These are phyloP conservation scores for Tremella yokohamensis DNA, from an alignment of 768 basidiomycete genomes.

Conservation along the genomic window DNA sequence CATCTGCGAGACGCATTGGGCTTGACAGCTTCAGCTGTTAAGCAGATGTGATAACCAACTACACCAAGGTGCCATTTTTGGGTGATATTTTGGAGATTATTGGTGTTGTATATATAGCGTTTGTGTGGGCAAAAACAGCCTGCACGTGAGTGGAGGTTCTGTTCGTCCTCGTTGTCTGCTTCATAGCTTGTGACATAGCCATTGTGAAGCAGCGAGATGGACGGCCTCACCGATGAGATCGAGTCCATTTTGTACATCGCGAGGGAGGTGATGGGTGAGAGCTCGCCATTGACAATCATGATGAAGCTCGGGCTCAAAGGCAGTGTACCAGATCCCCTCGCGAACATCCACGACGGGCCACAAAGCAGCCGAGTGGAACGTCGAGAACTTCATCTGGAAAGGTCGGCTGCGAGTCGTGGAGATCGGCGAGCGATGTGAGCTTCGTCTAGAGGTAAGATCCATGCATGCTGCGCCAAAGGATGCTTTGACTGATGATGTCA, in stretches of 20 bases:
- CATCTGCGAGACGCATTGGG: no score
- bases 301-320: not conserved
- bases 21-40: no score
- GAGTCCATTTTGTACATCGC: constrained; percentile 85
- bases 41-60: no score
- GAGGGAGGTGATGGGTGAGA: constrained; percentile 81
- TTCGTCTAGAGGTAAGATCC: constrained; percentile 75
- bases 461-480: not conserved
- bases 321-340: constrained; percentile 89
- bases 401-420: constrained; percentile 83
- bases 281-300: not conserved
- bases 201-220: constrained; percentile 39
- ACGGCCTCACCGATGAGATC: constrained; percentile 62
- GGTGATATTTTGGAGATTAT: no score
- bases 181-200: no score
- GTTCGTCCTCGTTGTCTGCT: no score
- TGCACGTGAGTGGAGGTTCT: no score
- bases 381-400: constrained; percentile 84
- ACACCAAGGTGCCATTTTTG: no score
- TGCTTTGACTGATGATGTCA: constrained; percentile 5
- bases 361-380: constrained; percentile 89
- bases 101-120: no score
- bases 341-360: constrained; percentile 82
- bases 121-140: no score
- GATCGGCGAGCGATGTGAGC: constrained; percentile 62